phyloP scores from a whole-genome alignment of 1,284 basidiomycete species.

The Boletus albobrunnescens region DNA sequence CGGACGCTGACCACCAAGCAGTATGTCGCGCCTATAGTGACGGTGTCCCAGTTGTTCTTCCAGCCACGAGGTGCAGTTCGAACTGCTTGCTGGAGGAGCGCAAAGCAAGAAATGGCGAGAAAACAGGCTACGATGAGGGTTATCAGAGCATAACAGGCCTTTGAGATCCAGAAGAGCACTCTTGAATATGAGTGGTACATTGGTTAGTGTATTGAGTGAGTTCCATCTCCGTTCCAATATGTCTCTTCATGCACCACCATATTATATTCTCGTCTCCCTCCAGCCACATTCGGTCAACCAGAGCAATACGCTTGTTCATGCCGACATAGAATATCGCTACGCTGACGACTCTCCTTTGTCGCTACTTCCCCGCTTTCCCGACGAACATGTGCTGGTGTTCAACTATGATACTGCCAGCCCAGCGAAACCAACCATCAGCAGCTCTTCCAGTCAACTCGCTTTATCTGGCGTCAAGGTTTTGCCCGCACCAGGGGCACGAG shows the following conservation, averaged over 20 bases:
- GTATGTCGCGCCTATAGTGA: slow-evolving; percentile 64
- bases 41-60: slow-evolving; percentile 58
- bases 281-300: slow-evolving; percentile 31
- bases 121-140: slow-evolving; percentile 53
- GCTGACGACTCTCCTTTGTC: slow-evolving; percentile 65
- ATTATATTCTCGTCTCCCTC: slow-evolving; percentile 56
- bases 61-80: slow-evolving; percentile 55
- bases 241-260: slow-evolving; percentile 40
- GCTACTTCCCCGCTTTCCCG: slow-evolving; percentile 52
- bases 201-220: background rate
- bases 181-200: slow-evolving; percentile 22
- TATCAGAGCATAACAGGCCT: slow-evolving; percentile 46
- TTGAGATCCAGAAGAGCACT: slow-evolving; percentile 23
- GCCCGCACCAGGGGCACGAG: slow-evolving; percentile 64
- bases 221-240: slow-evolving; percentile 7
- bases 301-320: slow-evolving; percentile 56
- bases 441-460: slow-evolving; percentile 57
- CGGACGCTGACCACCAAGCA: slow-evolving; percentile 51
- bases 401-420: slow-evolving; percentile 49
- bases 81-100: slow-evolving; percentile 66
- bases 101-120: slow-evolving; percentile 56
- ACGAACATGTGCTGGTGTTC: slow-evolving; percentile 68
- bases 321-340: slow-evolving; percentile 75
- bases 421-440: slow-evolving; percentile 46
- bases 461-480: slow-evolving; percentile 58